Percentiles rank a stretch among this genome's conserved stretches.
Evolutionary conservation across 2,329 filamentous ascomycete species (phyloP).

Genomic region (Thielaviopsis cerberus): DNA sequence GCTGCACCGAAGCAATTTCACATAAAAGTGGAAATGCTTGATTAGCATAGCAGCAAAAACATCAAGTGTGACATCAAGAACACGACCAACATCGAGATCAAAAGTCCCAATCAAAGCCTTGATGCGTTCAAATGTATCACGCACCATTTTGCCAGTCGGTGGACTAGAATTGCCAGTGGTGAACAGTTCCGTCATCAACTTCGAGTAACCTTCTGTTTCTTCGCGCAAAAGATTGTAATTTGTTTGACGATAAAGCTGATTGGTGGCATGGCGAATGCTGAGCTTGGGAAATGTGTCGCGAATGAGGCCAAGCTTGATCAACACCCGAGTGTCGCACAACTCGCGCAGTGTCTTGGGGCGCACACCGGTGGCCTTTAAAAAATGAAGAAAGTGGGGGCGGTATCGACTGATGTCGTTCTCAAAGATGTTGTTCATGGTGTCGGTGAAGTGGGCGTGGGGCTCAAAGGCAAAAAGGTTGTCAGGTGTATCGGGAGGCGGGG

Average conservation of each 20-base stretch:
- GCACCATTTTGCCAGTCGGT: conserved; percentile 56
- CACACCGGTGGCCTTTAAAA: conserved; percentile 56
- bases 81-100: conserved; percentile 85
- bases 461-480: conserved; percentile 36
- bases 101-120: conserved; percentile 94
- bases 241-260: conserved; percentile 81
- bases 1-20: conserved; percentile 76
- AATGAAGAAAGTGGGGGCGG: conserved; percentile 37
- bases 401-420: conserved; percentile 43
- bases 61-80: conserved; percentile 83
- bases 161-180: conserved; percentile 61
- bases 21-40: conserved; percentile 83
- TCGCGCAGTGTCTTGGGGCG: conserved; percentile 55
- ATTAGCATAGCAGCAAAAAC: conserved; percentile 87
- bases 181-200: conserved; percentile 88
- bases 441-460: conserved; percentile 56
- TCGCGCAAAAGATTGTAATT: conserved; percentile 93
- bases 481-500: conserved; percentile 31
- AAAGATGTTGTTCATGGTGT: conserved; percentile 61
- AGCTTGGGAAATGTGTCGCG: conserved; percentile 69
- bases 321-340: conserved; percentile 59
- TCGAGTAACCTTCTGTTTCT: conserved; percentile 92
- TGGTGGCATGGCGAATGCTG: conserved; percentile 77
- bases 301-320: conserved; percentile 62
- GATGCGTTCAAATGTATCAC: conserved; percentile 75